Conservation (phyloP, 192 early-diverging fungal genomes). For the Thamnidium elegans region DNA sequence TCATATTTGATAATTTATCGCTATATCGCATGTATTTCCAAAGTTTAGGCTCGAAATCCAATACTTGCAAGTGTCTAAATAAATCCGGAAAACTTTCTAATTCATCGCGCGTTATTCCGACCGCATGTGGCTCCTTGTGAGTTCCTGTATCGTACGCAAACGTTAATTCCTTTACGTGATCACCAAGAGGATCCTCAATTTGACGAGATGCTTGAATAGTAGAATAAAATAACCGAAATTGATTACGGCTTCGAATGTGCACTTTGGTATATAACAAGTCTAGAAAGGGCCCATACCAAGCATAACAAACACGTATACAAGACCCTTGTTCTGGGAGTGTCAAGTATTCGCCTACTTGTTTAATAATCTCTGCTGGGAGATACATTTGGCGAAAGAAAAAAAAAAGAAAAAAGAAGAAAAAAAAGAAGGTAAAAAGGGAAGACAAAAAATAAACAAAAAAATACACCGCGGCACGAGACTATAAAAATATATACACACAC, state of each 20-base stretch:
- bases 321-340: not conserved
- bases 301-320: slow-evolving; percentile 10
- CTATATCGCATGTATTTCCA: slow-evolving; percentile 9
- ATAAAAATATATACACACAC: not conserved
- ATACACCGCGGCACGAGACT: not conserved
- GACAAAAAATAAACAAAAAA: not conserved
- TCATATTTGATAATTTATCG: not conserved
- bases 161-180: slow-evolving; percentile 1
- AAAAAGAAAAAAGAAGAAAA: not conserved
- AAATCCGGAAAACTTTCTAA: slow-evolving; percentile 2
- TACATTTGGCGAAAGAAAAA: slow-evolving; percentile 3
- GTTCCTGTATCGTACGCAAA: not conserved
- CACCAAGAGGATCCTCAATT: not conserved
- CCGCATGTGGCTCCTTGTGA: not conserved
- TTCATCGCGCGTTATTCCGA: slow-evolving; percentile 13
- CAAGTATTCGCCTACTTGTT: slow-evolving; percentile 10
- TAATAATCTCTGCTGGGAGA: slow-evolving; percentile 17
- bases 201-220: not conserved
- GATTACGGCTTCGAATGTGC: not conserved
- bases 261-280: slow-evolving; percentile 1
- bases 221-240: not conserved
- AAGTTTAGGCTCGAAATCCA: slow-evolving; percentile 8
- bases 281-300: slow-evolving; percentile 10
- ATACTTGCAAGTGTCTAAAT: not conserved
- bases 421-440: not conserved